These are phyloP conservation scores for Hymenoscyphus fructigenus DNA, from an alignment of 2,329 filamentous ascomycete genomes.

Conservation along the genomic window DNA sequence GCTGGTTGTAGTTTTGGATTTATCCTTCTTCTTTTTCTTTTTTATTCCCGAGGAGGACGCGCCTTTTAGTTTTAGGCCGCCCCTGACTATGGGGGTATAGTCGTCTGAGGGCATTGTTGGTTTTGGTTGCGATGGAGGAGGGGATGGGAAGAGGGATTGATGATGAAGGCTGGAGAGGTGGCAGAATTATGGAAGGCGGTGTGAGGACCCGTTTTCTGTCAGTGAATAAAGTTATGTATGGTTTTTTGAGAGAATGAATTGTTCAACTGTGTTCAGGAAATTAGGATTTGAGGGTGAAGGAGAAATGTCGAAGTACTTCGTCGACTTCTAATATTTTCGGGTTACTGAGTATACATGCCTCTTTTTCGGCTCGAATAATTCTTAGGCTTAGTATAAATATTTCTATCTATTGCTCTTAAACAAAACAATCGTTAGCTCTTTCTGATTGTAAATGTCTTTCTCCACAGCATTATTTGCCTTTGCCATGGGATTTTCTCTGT, in stretches of 20 bases:
- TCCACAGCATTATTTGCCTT: too few species aligned
- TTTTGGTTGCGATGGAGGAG: background rate
- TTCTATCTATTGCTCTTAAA: too few species aligned
- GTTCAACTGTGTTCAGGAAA: too few species aligned
- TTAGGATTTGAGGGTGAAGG: too few species aligned
- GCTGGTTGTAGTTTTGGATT: background rate
- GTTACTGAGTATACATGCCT: too few species aligned
- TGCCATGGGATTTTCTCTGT: too few species aligned
- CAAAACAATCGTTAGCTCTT: too few species aligned
- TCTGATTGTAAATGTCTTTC: too few species aligned
- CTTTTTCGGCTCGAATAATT: too few species aligned
- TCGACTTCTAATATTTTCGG: too few species aligned
- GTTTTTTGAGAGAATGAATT: background rate
- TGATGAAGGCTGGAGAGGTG: background rate
- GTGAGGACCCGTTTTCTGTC: background rate
- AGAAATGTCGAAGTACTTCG: too few species aligned
- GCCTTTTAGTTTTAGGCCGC: slow-evolving; percentile 85
- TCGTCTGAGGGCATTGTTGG: slow-evolving; percentile 68
- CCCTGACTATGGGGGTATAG: slow-evolving; percentile 63
- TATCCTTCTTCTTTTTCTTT: slow-evolving; percentile 40
- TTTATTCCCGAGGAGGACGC: slow-evolving; percentile 61
- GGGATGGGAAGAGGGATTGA: background rate
- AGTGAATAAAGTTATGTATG: background rate
- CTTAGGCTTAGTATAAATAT: too few species aligned
- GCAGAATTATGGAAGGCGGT: background rate